Conservation (phyloP, 306 rosid genomes). For the Prunus davidiana region DNA sequence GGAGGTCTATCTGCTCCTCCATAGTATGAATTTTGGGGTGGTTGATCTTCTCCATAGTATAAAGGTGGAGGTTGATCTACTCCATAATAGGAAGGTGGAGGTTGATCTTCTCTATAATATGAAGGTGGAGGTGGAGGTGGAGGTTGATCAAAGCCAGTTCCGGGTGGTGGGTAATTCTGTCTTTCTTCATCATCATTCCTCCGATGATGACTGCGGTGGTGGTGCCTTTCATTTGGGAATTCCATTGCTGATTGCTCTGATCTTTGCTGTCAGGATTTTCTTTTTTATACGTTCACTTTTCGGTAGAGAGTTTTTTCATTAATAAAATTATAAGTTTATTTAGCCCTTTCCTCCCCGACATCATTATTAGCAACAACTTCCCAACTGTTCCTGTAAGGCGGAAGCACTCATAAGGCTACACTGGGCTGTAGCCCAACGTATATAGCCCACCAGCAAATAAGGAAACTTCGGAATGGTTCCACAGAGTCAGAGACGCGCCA, state of each 20-base stretch:
- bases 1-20: conserved; percentile 16
- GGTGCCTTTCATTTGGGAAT: conserved; percentile 34
- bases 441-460: too few relatives aligned
- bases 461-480: too few relatives aligned
- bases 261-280: background rate
- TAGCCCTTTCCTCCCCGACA: too few relatives aligned
- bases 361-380: too few relatives aligned
- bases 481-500: too few relatives aligned
- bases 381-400: too few relatives aligned
- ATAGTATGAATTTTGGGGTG: background rate
- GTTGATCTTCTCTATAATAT: too few relatives aligned
- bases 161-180: conserved; percentile 36
- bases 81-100: background rate
- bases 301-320: too few relatives aligned
- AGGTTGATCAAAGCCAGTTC: conserved; percentile 16
- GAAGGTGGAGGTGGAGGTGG: background rate
- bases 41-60: background rate
- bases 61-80: conserved; percentile 7
- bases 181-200: background rate
- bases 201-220: conserved; percentile 24
- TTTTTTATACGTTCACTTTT: background rate
- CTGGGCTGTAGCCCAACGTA: too few relatives aligned
- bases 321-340: too few relatives aligned
- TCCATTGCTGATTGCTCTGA: conserved; percentile 31
- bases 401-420: too few relatives aligned